Evolutionary conservation across 2,329 filamentous ascomycete genomes (phyloP).

Genomic region (Didymella sp.): DNA sequence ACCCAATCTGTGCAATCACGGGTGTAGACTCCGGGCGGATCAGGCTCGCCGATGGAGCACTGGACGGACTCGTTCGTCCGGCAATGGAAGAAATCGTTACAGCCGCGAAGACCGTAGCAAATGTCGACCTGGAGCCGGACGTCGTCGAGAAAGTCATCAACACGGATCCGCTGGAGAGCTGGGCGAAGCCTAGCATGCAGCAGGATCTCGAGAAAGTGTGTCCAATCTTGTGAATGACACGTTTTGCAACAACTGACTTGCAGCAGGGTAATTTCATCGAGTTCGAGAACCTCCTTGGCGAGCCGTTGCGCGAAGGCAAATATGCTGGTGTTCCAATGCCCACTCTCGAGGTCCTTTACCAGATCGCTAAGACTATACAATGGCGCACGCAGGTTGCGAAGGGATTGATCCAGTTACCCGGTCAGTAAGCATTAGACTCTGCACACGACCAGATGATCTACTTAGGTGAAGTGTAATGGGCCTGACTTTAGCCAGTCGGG

Average conservation of each 20-base stretch:
- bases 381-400: constrained; percentile 56
- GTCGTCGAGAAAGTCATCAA: constrained; percentile 57
- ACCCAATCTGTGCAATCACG: constrained; percentile 61
- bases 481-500: background rate
- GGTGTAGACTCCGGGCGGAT: constrained; percentile 61
- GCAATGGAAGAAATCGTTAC: constrained; percentile 61
- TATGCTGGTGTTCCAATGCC: constrained; percentile 58
- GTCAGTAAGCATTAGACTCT: background rate
- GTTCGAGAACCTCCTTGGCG: constrained; percentile 63
- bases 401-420: constrained; percentile 48
- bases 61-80: constrained; percentile 59
- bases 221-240: background rate
- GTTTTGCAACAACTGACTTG: background rate
- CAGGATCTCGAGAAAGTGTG: constrained; percentile 59
- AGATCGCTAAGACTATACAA: constrained; percentile 58
- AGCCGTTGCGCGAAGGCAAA: constrained; percentile 62
- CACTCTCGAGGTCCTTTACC: constrained; percentile 58
- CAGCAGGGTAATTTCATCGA: constrained; percentile 62
- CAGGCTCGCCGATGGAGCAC: constrained; percentile 53
- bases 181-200: constrained; percentile 62
- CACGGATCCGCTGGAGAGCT: constrained; percentile 58
- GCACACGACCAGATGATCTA: background rate
- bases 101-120: constrained; percentile 54
- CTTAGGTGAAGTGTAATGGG: background rate
- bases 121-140: constrained; percentile 54